Evolutionary conservation across 2,329 filamentous ascomycete genomes (phyloP).

Genomic region (Chaetomium sp.): DNA sequence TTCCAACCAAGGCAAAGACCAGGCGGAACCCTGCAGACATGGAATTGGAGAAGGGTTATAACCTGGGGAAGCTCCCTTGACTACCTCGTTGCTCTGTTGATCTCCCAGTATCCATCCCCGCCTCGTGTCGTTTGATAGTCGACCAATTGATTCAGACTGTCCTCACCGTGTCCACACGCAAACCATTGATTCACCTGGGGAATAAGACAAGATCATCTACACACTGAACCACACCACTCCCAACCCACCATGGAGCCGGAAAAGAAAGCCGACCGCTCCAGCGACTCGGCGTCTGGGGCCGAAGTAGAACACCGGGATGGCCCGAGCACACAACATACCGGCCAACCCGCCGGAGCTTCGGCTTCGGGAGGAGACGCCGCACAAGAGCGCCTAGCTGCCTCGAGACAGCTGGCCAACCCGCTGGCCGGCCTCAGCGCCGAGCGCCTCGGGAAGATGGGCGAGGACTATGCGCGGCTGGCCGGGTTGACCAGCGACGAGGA

Average conservation of each 20-base stretch:
- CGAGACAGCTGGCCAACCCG: slow-evolving; percentile 35
- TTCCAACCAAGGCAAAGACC: too few relatives aligned
- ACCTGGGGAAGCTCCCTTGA: too few relatives aligned
- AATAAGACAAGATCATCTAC: too few relatives aligned
- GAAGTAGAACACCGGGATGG: slow-evolving; percentile 13
- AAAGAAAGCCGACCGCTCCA: slow-evolving; percentile 12
- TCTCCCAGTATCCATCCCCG: too few relatives aligned
- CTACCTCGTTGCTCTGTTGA: too few relatives aligned
- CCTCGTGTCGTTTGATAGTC: too few relatives aligned
- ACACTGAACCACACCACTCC: neutral
- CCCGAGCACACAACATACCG: neutral
- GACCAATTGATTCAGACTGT: too few relatives aligned
- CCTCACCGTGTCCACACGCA: too few relatives aligned
- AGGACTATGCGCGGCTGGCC: slow-evolving; percentile 50
- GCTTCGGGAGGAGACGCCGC: slow-evolving; percentile 23
- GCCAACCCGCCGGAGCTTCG: neutral
- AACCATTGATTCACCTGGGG: too few relatives aligned
- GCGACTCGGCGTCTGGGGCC: slow-evolving; percentile 10
- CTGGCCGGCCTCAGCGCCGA: slow-evolving; percentile 35
- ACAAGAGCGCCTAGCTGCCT: slow-evolving; percentile 30
- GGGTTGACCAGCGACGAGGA: slow-evolving; percentile 49
- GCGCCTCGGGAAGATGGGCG: slow-evolving; percentile 49
- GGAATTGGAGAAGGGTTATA: too few relatives aligned
- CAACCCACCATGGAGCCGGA: slow-evolving; percentile 2
- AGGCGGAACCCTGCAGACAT: too few relatives aligned